A percentile compares a stretch with the other conserved stretches of the same genome.
Conservation (phyloP, 352 stramenopile genomes). For the Aphanomyces euteiches region DNA sequence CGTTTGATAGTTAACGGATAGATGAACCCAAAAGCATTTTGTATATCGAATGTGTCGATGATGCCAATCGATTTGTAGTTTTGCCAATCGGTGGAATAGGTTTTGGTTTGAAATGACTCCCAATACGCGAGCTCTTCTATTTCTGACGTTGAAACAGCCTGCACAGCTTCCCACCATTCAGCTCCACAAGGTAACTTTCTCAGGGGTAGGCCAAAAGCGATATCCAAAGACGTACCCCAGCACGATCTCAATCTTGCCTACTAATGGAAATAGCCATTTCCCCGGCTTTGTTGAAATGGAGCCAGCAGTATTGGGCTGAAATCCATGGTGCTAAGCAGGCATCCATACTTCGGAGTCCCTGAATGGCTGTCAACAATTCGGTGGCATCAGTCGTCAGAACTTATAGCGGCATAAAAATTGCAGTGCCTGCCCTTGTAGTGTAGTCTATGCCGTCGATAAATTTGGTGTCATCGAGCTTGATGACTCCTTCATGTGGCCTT, state of each 20-base stretch:
- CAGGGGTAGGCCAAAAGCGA: neutral
- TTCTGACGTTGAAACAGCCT: neutral
- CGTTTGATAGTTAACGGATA: neutral
- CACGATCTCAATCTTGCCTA: neutral
- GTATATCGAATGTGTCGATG: neutral
- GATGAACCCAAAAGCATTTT: constrained; percentile 13
- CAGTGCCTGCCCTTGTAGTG: neutral
- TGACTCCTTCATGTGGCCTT: neutral
- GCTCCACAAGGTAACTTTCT: neutral
- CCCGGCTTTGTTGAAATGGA: constrained; percentile 4
- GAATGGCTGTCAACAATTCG: neutral
- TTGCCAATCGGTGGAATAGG: constrained; percentile 13
- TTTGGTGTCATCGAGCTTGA: neutral
- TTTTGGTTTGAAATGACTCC: neutral
- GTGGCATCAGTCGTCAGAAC: neutral
- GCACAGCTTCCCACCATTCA: neutral
- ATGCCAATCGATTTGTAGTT: constrained; percentile 25
- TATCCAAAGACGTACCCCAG: constrained; percentile 9
- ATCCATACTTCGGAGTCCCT: constrained; percentile 6
- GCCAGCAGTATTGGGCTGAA: constrained; percentile 17
- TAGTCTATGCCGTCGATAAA: constrained; percentile 6
- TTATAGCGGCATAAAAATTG: neutral
- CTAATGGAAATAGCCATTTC: neutral
- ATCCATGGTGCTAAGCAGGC: constrained; percentile 21
- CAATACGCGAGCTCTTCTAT: neutral